phyloP scores from a whole-genome alignment of 345 rosid genomes.

The Jatropha curcas region DNA sequence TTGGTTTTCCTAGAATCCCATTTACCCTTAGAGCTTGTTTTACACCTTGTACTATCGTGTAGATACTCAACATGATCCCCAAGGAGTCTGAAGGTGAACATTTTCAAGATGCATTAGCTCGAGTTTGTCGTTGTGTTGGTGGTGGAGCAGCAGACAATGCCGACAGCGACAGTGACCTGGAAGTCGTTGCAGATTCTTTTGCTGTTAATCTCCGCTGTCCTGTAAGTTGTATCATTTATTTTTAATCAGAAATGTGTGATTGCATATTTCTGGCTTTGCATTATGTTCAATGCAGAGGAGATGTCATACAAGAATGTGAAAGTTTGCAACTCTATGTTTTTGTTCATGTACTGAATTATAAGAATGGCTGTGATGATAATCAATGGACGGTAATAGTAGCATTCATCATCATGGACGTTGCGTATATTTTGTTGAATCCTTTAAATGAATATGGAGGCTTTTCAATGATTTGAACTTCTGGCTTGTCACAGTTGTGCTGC shows the following conservation, averaged over 20 bases:
- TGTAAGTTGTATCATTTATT: slow-evolving; percentile 48
- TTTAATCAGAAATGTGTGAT: not conserved
- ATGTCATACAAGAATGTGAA: not conserved
- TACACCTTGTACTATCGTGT: slow-evolving; percentile 15
- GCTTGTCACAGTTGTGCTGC: not conserved
- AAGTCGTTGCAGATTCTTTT: slow-evolving; percentile 92
- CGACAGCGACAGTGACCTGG: slow-evolving; percentile 94
- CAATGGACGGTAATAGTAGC: not conserved
- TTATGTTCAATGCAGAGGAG: not conserved
- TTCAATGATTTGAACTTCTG: not conserved
- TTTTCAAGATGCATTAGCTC: slow-evolving; percentile 85
- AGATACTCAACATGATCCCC: slow-evolving; percentile 82
- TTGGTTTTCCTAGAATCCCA: not conserved
- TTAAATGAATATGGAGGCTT: not conserved
- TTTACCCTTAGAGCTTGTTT: not conserved
- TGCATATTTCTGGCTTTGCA: not conserved
- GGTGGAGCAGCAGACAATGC: slow-evolving; percentile 85
- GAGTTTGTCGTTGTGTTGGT: slow-evolving; percentile 89
- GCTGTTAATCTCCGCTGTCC: slow-evolving; percentile 91
- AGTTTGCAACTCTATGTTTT: not conserved
- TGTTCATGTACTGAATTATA: not conserved
- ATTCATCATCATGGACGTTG: not conserved
- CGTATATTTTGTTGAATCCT: not conserved
- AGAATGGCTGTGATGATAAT: not conserved
- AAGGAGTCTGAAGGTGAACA: slow-evolving; percentile 81